Evolutionary conservation across 306 rosid species (phyloP).

Genomic region (Ceratonia siliqua): DNA sequence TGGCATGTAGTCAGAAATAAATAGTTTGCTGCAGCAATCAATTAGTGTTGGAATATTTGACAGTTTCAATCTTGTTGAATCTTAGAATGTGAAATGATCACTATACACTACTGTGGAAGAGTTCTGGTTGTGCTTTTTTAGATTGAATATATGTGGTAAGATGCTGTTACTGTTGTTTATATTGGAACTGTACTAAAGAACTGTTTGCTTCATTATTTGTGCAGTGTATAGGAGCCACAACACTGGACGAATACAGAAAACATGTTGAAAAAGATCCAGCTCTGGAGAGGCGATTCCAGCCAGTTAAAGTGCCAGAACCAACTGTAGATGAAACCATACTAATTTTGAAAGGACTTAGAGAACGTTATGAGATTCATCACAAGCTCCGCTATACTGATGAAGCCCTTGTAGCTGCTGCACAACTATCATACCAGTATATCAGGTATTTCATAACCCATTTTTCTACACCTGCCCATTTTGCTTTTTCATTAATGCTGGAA

Average conservation of each 20-base stretch:
- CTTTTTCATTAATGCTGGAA: not conserved
- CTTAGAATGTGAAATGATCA: conserved; percentile 3
- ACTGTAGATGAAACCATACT: conserved; percentile 92
- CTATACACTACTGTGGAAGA: not conserved
- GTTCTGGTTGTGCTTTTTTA: not conserved
- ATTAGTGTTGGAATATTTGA: conserved; percentile 1
- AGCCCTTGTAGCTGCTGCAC: conserved; percentile 87
- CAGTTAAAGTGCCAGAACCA: conserved; percentile 96
- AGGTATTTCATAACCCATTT: conserved; percentile 50
- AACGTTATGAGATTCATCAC: conserved; percentile 98
- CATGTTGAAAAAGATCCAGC: conserved; percentile 98
- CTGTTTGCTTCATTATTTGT: conserved; percentile 36
- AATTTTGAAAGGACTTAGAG: conserved; percentile 91
- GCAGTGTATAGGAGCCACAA: conserved; percentile 99
- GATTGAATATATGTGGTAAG: not conserved
- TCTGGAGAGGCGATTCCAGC: conserved; percentile 95
- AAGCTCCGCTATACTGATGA: conserved; percentile 98
- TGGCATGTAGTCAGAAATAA: conserved; percentile 10
- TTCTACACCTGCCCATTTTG: conserved; percentile 12
- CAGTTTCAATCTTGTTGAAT: not conserved
- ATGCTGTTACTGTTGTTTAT: conserved; percentile 1
- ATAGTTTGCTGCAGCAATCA: not conserved
- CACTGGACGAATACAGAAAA: conserved; percentile 95
- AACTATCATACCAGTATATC: conserved; percentile 91
- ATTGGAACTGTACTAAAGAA: conserved; percentile 21